These are phyloP conservation scores for Zychaea mexicana DNA, from an alignment of 371 early-diverging fungal species.

Conservation along the genomic window DNA sequence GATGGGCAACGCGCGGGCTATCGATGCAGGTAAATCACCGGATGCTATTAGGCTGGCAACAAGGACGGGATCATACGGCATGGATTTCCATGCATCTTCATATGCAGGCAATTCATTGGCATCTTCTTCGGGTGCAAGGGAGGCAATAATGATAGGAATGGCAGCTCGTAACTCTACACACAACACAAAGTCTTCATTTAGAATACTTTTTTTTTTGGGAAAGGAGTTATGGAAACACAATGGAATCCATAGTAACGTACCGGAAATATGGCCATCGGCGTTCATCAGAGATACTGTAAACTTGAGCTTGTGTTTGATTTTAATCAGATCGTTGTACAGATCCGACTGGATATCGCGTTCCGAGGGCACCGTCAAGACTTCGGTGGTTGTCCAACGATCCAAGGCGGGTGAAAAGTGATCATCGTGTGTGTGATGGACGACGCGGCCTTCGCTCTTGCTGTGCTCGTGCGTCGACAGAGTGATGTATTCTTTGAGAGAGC, in stretches of 20 bases:
- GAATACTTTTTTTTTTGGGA: background rate
- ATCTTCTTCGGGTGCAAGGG: slow-evolving; percentile 39
- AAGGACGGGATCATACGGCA: slow-evolving; percentile 41
- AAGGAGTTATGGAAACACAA: background rate
- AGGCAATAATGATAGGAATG: slow-evolving; percentile 40
- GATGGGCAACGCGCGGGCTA: slow-evolving; percentile 76
- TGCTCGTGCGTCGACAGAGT: slow-evolving; percentile 31
- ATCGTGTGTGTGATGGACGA: slow-evolving; percentile 31
- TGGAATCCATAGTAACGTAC: slow-evolving; percentile 15
- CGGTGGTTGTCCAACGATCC: slow-evolving; percentile 32
- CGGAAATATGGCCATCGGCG: slow-evolving; percentile 53
- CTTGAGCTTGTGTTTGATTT: slow-evolving; percentile 46
- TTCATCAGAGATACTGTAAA: slow-evolving; percentile 45
- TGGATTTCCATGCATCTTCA: slow-evolving; percentile 52
- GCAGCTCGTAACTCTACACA: slow-evolving; percentile 46
- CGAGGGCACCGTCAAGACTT: slow-evolving; percentile 25
- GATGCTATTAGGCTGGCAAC: slow-evolving; percentile 30
- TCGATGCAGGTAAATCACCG: slow-evolving; percentile 40
- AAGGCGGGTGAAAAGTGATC: slow-evolving; percentile 23
- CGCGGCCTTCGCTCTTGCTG: slow-evolving; percentile 34
- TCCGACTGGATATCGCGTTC: slow-evolving; percentile 26
- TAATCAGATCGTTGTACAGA: slow-evolving; percentile 34
- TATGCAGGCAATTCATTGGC: slow-evolving; percentile 46
- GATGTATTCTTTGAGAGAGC: slow-evolving; percentile 43
- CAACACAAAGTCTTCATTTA: no score